A percentile compares a stretch with the other conserved stretches of the same genome.
phyloP scores from a whole-genome alignment of 2,329 filamentous ascomycete species.

The Tolypocladium ophioglossoides region DNA sequence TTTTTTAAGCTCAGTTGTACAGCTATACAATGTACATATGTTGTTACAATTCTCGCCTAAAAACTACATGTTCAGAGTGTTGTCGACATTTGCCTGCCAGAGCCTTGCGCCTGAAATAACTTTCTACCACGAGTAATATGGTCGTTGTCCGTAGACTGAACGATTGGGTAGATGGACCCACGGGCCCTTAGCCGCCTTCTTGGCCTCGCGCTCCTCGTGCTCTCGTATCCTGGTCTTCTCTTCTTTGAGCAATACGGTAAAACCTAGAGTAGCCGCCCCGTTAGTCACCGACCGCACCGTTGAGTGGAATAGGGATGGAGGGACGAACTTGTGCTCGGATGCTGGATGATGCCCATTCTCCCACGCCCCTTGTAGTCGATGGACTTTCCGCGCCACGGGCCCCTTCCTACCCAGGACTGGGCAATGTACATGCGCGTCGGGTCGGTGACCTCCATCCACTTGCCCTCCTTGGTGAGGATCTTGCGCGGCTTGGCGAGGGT shows the following conservation, averaged over 20 bases:
- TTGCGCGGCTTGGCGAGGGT: constrained; percentile 28
- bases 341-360: constrained; percentile 53
- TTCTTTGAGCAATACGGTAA: constrained; percentile 81
- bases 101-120: background rate
- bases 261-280: constrained; percentile 35
- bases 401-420: constrained; percentile 85
- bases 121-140: constrained; percentile 80
- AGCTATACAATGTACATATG: constrained; percentile 24
- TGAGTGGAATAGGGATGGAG: background rate
- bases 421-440: constrained; percentile 81
- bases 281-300: background rate
- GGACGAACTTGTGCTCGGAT: constrained; percentile 64
- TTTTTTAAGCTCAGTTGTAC: constrained; percentile 12
- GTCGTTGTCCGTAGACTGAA: constrained; percentile 71
- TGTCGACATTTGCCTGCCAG: background rate
- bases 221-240: constrained; percentile 80
- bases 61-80: background rate
- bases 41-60: constrained; percentile 14
- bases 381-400: constrained; percentile 44
- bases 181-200: constrained; percentile 62
- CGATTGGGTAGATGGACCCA: constrained; percentile 87
- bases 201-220: constrained; percentile 66
- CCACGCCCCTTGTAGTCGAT: constrained; percentile 70
- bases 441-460: constrained; percentile 59
- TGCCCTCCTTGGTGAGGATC: constrained; percentile 67